Evolutionary conservation across 2,329 filamentous ascomycete species (phyloP), one percentile per base, ranked within the genome.

Genomic region (Diaporthe humulicola): DNA sequence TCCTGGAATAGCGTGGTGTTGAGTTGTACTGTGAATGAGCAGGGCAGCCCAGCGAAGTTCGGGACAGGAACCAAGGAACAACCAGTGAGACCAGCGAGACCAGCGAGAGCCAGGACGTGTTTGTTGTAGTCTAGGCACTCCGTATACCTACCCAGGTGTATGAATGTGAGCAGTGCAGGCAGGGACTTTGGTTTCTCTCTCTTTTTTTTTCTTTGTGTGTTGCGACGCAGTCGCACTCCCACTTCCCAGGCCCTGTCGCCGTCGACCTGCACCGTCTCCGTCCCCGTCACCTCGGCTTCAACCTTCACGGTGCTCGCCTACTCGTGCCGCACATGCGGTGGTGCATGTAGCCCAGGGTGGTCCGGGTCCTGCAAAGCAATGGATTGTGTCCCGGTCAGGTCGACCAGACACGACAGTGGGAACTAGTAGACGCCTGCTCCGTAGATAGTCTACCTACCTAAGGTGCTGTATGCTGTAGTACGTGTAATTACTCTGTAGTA

Each of bases 1-100:
- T 66, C 60, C 60, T 66, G 60, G 60, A 22, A 66, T 66, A 66
- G 60, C 60, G 60, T 30, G 42, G 60, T 66, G 60, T 48, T 48
- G 60, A 64, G 40, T 48, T 66, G 60, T 66, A 66, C 28, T 33
- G 40, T 66, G 42, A 48, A 48, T 33, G 60, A 33, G 40, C 60
- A 66, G 40, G 60, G 40, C 60, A 66, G 60, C 42, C 60, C 22
- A 40, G 17, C 40, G 40, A 64, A 14, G 48, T 25, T 25, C 48
- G 48, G 48, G 48, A 52, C 36, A 61, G 54, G 28, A 56, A 56
- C 28, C 54, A 33, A 22, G 54, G 28, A 56, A 56, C 22, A 60
- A 17, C 33, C 10, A 50, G 48, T n/a, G 48, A 50, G n/a, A n/a
- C n/a, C n/a, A n/a, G n/a, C n/a, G n/a, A n/a, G n/a, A n/a, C n/a